phyloP scores from a whole-genome alignment of 1,139 yeast genomes.

The Zygosaccharomyces sapae region DNA sequence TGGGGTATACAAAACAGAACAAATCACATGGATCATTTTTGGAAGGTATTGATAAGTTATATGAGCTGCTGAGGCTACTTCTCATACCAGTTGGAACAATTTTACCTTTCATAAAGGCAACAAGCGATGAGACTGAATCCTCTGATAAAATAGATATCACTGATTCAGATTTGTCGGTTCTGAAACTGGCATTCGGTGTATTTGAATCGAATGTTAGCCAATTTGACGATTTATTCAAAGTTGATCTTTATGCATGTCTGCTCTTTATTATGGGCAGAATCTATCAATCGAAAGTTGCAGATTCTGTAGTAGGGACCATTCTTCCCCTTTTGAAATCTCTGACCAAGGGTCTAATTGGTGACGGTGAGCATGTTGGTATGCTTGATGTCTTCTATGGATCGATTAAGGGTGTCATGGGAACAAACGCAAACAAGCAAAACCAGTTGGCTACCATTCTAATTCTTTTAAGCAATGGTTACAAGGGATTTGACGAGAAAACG shows the following conservation, averaged over 20 bases:
- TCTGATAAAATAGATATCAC: conserved; percentile 19
- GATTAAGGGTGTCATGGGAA: conserved; percentile 30
- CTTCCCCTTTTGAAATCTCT: conserved; percentile 56
- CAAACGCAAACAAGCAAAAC: conserved; percentile 19
- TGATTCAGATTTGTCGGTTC: conserved; percentile 41
- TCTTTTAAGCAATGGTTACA: conserved; percentile 19
- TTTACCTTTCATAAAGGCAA: conserved; percentile 56
- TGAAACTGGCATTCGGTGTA: conserved; percentile 51
- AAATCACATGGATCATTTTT: conserved; percentile 39
- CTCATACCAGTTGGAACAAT: conserved; percentile 58
- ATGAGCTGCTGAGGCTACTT: conserved; percentile 73
- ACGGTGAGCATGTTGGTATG: conserved; percentile 48
- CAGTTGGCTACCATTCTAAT: conserved; percentile 23
- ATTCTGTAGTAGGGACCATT: conserved; percentile 47
- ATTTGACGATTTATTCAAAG: conserved; percentile 63
- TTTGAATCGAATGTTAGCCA: conserved; percentile 59
- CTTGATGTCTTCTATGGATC: conserved; percentile 52
- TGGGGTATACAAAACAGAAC: conserved; percentile 32
- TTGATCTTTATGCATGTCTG: conserved; percentile 67
- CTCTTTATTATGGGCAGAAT: conserved; percentile 60
- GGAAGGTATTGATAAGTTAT: conserved; percentile 66
- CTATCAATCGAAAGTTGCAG: conserved; percentile 34
- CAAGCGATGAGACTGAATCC: conserved; percentile 36
- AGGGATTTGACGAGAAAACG: conserved; percentile 22
- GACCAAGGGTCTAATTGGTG: conserved; percentile 37